Percentiles rank a stretch among this genome's conserved stretches.
Conservation (phyloP, 371 early-diverging fungal species). For the Circinella minor region DNA sequence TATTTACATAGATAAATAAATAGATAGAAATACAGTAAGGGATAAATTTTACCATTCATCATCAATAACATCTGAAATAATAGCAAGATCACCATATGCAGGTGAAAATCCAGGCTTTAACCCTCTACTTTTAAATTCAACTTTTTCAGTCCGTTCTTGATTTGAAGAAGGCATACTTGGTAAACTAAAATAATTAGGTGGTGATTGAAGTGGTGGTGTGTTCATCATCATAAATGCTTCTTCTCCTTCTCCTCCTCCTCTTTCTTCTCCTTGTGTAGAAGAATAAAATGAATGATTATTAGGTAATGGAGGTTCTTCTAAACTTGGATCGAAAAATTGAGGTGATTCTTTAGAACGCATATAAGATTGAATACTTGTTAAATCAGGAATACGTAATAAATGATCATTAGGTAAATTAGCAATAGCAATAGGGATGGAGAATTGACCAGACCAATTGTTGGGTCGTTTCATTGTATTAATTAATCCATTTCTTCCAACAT, state of each 20-base stretch:
- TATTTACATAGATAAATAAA: not conserved
- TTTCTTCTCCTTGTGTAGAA: not conserved
- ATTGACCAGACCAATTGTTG: slow-evolving; percentile 15
- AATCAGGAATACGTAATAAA: slow-evolving; percentile 35
- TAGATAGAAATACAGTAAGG: not conserved
- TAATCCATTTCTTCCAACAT: slow-evolving; percentile 34
- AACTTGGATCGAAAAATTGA: slow-evolving; percentile 43
- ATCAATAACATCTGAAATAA: not conserved
- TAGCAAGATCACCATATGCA: slow-evolving; percentile 18
- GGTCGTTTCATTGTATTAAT: slow-evolving; percentile 24
- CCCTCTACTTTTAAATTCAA: slow-evolving; percentile 33
- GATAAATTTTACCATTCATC: not conserved
- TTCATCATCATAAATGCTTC: not conserved
- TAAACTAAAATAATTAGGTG: slow-evolving; percentile 51
- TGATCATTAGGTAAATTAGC: slow-evolving; percentile 51
- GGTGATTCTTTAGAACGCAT: slow-evolving; percentile 33
- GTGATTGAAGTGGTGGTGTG: slow-evolving; percentile 40
- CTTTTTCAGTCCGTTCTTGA: slow-evolving; percentile 38
- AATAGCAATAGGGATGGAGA: slow-evolving; percentile 43
- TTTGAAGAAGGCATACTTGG: slow-evolving; percentile 32
- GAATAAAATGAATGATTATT: not conserved
- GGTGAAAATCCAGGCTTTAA: slow-evolving; percentile 25
- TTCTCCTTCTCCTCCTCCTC: too few relatives aligned
- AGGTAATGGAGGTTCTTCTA: slow-evolving; percentile 47
- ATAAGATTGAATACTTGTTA: slow-evolving; percentile 40